These are phyloP conservation scores for Yamadazyma insecticola DNA, from an alignment of 805 yeast species.

Conservation along the genomic window DNA sequence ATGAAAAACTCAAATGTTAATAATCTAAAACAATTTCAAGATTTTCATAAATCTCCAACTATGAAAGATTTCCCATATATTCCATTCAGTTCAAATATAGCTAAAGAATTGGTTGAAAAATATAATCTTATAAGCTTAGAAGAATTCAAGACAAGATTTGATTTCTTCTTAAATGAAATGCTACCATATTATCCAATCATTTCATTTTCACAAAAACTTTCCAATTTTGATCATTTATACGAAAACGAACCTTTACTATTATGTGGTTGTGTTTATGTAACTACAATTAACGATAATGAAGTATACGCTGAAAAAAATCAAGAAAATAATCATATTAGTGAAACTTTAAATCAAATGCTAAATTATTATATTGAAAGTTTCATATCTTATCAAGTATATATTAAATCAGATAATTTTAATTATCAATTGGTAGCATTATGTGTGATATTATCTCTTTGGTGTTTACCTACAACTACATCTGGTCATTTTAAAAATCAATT, in stretches of 20 bases:
- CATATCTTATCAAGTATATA: slow-evolving; percentile 40
- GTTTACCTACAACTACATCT: slow-evolving; percentile 47
- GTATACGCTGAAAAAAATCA: slow-evolving; percentile 7
- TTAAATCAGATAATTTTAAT: slow-evolving; percentile 40
- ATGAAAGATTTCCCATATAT: slow-evolving; percentile 13
- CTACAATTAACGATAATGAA: slow-evolving; percentile 40
- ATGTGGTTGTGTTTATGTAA: slow-evolving; percentile 41
- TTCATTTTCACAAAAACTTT: slow-evolving; percentile 31
- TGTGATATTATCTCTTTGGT: slow-evolving; percentile 47
- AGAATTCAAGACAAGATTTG: slow-evolving; percentile 30
- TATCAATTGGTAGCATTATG: slow-evolving; percentile 39
- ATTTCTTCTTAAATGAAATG: slow-evolving; percentile 33
- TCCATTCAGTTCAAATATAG: slow-evolving; percentile 13
- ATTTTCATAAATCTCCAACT: slow-evolving; percentile 10
- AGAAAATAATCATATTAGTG: slow-evolving; percentile 13
- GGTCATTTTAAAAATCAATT: slow-evolving; percentile 52
- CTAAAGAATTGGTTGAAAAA: slow-evolving; percentile 32
- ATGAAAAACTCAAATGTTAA: slow-evolving; percentile 2
- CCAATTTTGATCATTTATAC: slow-evolving; percentile 35
- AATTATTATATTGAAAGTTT: slow-evolving; percentile 42
- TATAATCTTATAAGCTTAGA: slow-evolving; percentile 26
- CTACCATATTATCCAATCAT: slow-evolving; percentile 47
- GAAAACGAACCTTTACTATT: slow-evolving; percentile 42
- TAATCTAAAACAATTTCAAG: slow-evolving; percentile 12
- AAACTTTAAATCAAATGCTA: slow-evolving; percentile 38